Evolutionary conservation across 768 basidiomycete genomes (phyloP), one percentile per base, ranked within the genome.

Genomic region (Boletus reticuloceps): DNA sequence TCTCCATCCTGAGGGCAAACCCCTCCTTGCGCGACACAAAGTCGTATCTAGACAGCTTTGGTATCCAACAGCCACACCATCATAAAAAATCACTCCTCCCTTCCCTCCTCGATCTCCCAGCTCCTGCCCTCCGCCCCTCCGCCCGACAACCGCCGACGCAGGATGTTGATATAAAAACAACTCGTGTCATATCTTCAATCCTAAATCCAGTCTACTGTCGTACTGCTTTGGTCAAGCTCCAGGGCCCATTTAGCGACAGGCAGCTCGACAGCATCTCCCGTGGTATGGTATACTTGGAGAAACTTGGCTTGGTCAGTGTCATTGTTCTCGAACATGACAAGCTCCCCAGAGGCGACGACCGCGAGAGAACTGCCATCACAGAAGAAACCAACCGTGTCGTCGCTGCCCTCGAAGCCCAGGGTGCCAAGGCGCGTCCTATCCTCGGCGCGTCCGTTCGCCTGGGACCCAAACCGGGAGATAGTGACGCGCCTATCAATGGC

Each of bases 141-240:
- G 61, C 40, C 40, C 36, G 49, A 25, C 52, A 59, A 14, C 50
- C 51, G 12, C 55, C 62, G 10, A 37, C 54, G 2, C 40, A 67
- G 53, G 60, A 71, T 45, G 38, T 54, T 29, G 68, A 71, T 36
- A 64, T 74, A 10, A 76, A 77, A 58, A 46, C 71, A 2, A 84
- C 75, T 55, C 82, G 79, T 9, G 76, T 88, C 61, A 73, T 89
- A 56, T 79, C 83, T 7, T 85, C 86, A n/a, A 86, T 90, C 61
- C 77, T 95, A n/a, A 79, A 94, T 65, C 95, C 95, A 7, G 82
- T 91, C 50, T 76, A 84, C 54, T 82, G 85, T 42, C 88, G 92
- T 50, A 96, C 97, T 1, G 94, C 95, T 6, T 84, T 99, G 16
- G 95, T 99, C 63, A 98, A 98, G 74, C 76, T 98, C 3, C 97